Evolutionary conservation across 2,329 filamentous ascomycete species (phyloP).

Genomic region (Ophiostoma australiae): DNA sequence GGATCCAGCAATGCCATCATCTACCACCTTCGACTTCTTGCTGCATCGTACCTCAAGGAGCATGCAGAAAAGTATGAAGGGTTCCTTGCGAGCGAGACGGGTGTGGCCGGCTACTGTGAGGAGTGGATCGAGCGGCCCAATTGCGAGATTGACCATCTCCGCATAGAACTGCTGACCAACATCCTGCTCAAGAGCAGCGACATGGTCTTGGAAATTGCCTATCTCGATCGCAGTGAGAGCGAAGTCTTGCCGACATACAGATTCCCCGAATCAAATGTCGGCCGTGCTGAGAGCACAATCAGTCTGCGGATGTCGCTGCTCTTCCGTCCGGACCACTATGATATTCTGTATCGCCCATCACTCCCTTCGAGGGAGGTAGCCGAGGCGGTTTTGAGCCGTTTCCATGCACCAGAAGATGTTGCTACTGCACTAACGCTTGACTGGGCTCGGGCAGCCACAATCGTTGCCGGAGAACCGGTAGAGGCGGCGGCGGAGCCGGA

Average conservation of each 20-base stretch:
- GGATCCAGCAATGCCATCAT: constrained; percentile 68
- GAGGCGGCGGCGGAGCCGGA: neutral
- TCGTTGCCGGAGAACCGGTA: neutral
- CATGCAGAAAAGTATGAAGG: constrained; percentile 64
- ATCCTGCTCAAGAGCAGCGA: constrained; percentile 73
- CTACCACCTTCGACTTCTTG: constrained; percentile 77
- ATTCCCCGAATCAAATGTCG: constrained; percentile 53
- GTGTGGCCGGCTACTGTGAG: constrained; percentile 63
- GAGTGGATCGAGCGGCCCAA: constrained; percentile 67
- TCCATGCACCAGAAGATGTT: constrained; percentile 8
- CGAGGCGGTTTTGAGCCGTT: constrained; percentile 15
- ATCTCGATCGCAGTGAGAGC: constrained; percentile 81
- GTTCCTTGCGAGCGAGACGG: constrained; percentile 59
- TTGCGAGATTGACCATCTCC: constrained; percentile 87
- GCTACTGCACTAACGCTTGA: neutral
- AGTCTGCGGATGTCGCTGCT: constrained; percentile 53
- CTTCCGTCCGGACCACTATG: constrained; percentile 81
- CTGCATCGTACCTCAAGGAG: constrained; percentile 77
- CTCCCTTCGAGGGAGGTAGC: constrained; percentile 19
- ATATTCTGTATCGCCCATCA: constrained; percentile 66
- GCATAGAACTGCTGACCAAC: constrained; percentile 70
- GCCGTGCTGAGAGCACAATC: constrained; percentile 40
- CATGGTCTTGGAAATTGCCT: constrained; percentile 80
- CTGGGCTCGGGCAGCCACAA: neutral
- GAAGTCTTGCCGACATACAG: constrained; percentile 67